Conservation (phyloP, 352 stramenopile species). For the Blastocystis sp. region DNA sequence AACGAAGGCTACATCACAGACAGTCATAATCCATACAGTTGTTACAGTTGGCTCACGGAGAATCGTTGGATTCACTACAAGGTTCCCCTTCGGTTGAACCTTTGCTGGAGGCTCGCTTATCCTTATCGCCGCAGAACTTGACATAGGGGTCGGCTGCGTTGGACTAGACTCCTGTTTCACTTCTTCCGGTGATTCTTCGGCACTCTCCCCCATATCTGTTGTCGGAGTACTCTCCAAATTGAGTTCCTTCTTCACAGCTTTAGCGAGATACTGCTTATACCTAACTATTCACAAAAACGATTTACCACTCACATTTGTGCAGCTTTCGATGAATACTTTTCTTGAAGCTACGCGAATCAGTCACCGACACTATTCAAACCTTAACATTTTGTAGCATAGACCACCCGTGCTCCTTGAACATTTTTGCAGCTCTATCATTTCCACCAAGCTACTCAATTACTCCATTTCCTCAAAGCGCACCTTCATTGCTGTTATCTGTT, state of each 20-base stretch:
- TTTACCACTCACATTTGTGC: conserved; percentile 6
- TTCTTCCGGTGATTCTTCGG: background rate
- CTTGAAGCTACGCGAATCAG: conserved; percentile 28
- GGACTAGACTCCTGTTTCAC: background rate
- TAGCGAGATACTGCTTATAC: conserved; percentile 43
- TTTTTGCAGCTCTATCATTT: conserved; percentile 54
- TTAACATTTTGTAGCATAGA: conserved; percentile 51
- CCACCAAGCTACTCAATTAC: conserved; percentile 20
- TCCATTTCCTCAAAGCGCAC: background rate
- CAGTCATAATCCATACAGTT: background rate
- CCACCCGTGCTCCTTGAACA: conserved; percentile 60
- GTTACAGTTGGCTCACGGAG: background rate
- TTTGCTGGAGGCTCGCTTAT: background rate
- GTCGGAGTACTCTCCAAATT: conserved; percentile 40
- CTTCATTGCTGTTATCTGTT: conserved; percentile 56
- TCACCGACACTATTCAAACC: background rate
- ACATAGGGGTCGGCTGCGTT: background rate
- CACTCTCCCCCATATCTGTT: background rate
- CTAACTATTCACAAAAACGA: background rate
- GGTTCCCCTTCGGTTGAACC: background rate
- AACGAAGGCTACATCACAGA: background rate
- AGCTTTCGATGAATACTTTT: conserved; percentile 55
- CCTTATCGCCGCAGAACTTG: background rate
- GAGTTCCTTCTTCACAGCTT: conserved; percentile 43
- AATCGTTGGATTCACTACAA: background rate